Evolutionary conservation across 2,329 filamentous ascomycete genomes (phyloP).

Genomic region (Kalmusia sp.): DNA sequence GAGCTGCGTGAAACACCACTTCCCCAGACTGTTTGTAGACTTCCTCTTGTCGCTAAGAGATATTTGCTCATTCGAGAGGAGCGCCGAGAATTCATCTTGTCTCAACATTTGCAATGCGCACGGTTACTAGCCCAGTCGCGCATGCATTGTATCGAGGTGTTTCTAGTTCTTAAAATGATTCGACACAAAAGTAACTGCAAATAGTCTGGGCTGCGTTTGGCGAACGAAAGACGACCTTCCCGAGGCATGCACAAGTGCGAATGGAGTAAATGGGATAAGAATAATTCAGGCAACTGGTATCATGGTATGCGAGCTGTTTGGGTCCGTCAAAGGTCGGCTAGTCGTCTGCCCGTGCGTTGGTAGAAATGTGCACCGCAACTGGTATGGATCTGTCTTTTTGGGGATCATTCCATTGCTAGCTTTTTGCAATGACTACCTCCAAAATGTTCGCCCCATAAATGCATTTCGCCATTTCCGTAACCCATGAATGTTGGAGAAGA

Average conservation of each 20-base stretch:
- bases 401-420: slow-evolving; percentile 45
- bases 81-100: too few relatives aligned
- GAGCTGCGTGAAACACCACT: background rate
- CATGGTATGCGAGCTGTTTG: background rate
- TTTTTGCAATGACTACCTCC: slow-evolving; percentile 43
- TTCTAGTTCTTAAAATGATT: too few relatives aligned
- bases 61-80: too few relatives aligned
- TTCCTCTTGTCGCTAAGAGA: background rate
- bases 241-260: too few relatives aligned
- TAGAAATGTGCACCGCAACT: background rate
- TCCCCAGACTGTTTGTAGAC: background rate
- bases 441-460: slow-evolving; percentile 46
- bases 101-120: too few relatives aligned
- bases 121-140: too few relatives aligned
- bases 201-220: too few relatives aligned
- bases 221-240: too few relatives aligned
- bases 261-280: too few relatives aligned
- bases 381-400: slow-evolving; percentile 15
- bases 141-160: too few relatives aligned
- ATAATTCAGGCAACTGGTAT: slow-evolving; percentile 2
- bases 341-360: background rate
- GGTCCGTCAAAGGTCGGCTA: background rate
- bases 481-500: slow-evolving; percentile 48
- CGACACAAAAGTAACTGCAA: too few relatives aligned
- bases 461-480: slow-evolving; percentile 49